Evolutionary conservation across 768 basidiomycete species (phyloP), one percentile per base, ranked within the genome.

Genomic region (Pleurotus djamor): DNA sequence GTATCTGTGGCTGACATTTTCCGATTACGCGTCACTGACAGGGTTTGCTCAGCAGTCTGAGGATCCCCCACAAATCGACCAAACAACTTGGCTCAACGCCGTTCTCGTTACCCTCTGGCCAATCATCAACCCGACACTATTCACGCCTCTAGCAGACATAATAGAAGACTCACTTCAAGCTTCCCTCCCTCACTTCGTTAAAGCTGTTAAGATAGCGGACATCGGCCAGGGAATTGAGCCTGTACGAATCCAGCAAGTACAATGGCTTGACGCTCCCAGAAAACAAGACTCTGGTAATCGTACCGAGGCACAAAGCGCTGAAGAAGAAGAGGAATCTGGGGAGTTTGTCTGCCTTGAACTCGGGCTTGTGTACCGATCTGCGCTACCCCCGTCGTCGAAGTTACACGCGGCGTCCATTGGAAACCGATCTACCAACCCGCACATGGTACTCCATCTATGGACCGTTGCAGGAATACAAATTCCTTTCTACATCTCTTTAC

Each of bases 401-500:
- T 82, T 81, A 13, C 67, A 69, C 2, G 66, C 65, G 14, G 68
- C 70, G 32, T 65, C 71, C 59, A 60, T 79, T 28, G 71, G 73
- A 48, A 71, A 72, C 8, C 74, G 83, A 10, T 77, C 83, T 5
- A 77, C 80, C 48, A 87, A 90, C 67, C 78, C 85, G 7, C 85
- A 89, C 65, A 68, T 92, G 34, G 70, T 91, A 12, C 78, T 90
- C 64, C 81, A 92, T 64, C 91, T 93, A 71, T 87, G 83, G 72
- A 65, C 87, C 12, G 62, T 74, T 0, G 76, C 72, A 1, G 75
- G 75, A 4, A 48, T 78, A 21, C 74, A 79, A n/a, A 70, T 86
- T 21, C 84, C 84, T 1, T 81, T 84, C 21, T 93, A 89, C 88
- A 83, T 90, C 17, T 88, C 91, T 60, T 73, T 92, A 38, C 85